Percentiles rank a stretch among this genome's conserved stretches.
phyloP scores from a whole-genome alignment of 805 yeast species.

The Hanseniaspora taiwanica region DNA sequence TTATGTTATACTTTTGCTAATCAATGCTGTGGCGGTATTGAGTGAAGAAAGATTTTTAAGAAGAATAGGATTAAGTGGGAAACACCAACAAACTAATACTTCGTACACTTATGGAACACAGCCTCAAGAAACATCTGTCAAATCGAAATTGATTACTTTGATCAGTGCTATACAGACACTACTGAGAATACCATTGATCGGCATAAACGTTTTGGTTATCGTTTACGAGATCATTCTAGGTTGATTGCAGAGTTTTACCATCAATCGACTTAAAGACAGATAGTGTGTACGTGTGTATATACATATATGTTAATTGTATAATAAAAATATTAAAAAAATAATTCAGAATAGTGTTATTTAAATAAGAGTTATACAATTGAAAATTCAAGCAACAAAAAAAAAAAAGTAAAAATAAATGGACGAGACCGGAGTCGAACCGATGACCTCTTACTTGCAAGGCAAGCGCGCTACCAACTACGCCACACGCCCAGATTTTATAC shows the following conservation, averaged over 20 bases:
- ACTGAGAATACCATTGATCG: constrained; percentile 62
- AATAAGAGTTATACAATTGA: too few species aligned
- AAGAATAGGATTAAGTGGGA: constrained; percentile 26
- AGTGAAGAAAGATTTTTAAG: constrained; percentile 70
- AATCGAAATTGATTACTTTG: constrained; percentile 45
- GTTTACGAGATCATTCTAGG: constrained; percentile 60
- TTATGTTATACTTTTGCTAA: constrained; percentile 40
- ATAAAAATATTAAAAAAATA: too few species aligned
- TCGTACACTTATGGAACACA: constrained; percentile 7
- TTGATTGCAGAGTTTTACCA: too few species aligned
- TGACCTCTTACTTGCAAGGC: constrained; percentile 65
- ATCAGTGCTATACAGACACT: constrained; percentile 67
- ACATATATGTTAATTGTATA: not conserved
- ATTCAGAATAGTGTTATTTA: too few species aligned
- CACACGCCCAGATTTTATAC: constrained; percentile 39
- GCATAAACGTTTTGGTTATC: constrained; percentile 51
- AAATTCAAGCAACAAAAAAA: too few species aligned
- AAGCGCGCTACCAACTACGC: constrained; percentile 71
- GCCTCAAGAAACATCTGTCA: constrained; percentile 33
- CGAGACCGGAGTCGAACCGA: constrained; percentile 66
- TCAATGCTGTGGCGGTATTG: constrained; percentile 65
- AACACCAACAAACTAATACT: constrained; percentile 1
- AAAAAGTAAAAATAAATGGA: constrained; percentile 24
- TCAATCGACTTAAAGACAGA: not conserved
- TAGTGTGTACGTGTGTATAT: too few species aligned